Evolutionary conservation across 352 stramenopile species (phyloP).

Genomic region (Pythium chondricola): DNA sequence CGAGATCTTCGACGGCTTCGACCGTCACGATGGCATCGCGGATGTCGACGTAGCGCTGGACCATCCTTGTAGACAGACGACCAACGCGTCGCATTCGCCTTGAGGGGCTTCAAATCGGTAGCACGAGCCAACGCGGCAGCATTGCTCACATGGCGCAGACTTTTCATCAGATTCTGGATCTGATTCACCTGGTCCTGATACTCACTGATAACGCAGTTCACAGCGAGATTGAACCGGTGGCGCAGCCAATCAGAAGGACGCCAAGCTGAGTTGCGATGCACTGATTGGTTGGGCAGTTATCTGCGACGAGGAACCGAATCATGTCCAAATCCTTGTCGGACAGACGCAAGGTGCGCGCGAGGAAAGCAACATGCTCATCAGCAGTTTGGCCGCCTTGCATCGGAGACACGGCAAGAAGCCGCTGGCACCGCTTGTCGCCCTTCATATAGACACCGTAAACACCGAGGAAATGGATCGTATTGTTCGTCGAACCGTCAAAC

Average conservation of each 20-base stretch:
- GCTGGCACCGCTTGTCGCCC: background rate
- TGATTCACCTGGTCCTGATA: background rate
- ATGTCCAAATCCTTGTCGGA: background rate
- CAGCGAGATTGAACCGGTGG: too few relatives aligned
- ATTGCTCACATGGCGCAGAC: background rate
- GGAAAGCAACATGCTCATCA: conserved; percentile 6
- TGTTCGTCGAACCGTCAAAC: conserved; percentile 16
- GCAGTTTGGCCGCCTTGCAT: conserved; percentile 7
- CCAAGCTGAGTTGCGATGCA: too few relatives aligned
- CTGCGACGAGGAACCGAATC: too few relatives aligned
- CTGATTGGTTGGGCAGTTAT: too few relatives aligned
- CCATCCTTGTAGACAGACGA: conserved; percentile 6
- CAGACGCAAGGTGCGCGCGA: background rate
- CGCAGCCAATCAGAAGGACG: too few relatives aligned
- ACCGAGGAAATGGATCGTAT: conserved; percentile 9
- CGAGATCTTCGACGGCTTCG: conserved; percentile 1
- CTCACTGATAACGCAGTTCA: too few relatives aligned
- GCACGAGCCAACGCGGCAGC: background rate
- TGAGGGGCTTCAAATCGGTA: conserved; percentile 1
- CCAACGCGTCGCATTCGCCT: conserved; percentile 7
- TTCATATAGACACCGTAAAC: conserved; percentile 9
- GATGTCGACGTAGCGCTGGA: conserved; percentile 4
- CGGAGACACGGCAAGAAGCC: conserved; percentile 7
- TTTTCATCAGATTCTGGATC: conserved; percentile 6
- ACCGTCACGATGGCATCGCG: background rate